phyloP scores from a whole-genome alignment of 179 eudicot species.

The Beta corolliflora region DNA sequence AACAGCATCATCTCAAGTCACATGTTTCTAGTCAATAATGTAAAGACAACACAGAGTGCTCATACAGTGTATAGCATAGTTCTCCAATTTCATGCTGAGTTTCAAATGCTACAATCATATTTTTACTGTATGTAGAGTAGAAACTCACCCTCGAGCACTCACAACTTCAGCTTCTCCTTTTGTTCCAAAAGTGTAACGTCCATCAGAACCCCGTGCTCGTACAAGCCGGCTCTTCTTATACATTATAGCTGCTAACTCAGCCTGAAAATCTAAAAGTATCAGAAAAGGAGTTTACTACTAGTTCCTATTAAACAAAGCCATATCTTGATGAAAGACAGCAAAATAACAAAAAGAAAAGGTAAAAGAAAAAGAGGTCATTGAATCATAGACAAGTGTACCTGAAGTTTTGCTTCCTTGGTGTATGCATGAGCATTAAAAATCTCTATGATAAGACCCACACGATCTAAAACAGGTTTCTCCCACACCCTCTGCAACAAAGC shows the following conservation, averaged over 20 bases:
- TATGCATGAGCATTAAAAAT: conserved; percentile 97
- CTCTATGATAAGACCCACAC: conserved; percentile 89
- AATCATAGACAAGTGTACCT: conserved; percentile 40
- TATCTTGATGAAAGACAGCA: not conserved
- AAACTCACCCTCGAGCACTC: conserved; percentile 94
- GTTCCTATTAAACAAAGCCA: not conserved
- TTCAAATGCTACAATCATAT: conserved; percentile 11
- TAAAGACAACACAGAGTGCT: not conserved
- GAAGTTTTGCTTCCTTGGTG: conserved; percentile 95
- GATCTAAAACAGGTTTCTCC: conserved; percentile 91
- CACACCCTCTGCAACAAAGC: conserved; percentile 61
- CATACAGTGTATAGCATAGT: not conserved
- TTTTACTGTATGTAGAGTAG: not conserved
- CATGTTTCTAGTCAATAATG: not conserved
- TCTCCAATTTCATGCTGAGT: not conserved
- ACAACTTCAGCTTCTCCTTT: conserved; percentile 92
- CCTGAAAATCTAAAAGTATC: conserved; percentile 45
- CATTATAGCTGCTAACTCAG: conserved; percentile 96
- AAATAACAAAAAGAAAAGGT: not conserved
- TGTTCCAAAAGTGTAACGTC: conserved; percentile 78
- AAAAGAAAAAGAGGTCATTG: not conserved
- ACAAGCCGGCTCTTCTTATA: conserved; percentile 89
- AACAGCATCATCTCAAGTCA: not conserved
- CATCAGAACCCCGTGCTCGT: conserved; percentile 75
- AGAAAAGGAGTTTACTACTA: not conserved